Evolutionary conservation across 2,329 filamentous ascomycete species (phyloP).

Genomic region (Aspergillus persii): DNA sequence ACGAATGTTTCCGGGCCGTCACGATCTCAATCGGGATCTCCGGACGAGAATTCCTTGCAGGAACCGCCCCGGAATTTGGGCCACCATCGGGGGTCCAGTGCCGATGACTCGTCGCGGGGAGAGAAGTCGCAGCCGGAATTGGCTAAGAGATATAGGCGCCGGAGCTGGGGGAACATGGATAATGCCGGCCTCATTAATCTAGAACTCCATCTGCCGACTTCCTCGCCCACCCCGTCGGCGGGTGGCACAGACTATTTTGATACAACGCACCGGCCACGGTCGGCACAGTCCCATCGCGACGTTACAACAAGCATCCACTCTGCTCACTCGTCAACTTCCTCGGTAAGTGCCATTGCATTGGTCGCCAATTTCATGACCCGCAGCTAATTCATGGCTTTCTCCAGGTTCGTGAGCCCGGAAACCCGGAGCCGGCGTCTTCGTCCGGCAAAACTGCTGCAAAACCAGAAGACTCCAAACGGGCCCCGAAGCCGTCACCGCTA

Average conservation of each 20-base stretch:
- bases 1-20: constrained; percentile 5
- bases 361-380: neutral
- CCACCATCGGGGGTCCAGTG: constrained; percentile 59
- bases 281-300: constrained; percentile 48
- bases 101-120: constrained; percentile 66
- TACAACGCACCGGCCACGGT: constrained; percentile 29
- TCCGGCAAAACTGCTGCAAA: constrained; percentile 45
- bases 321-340: constrained; percentile 56
- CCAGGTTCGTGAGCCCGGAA: constrained; percentile 24
- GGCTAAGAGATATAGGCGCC: constrained; percentile 72
- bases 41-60: constrained; percentile 42
- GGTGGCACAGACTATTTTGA: constrained; percentile 38
- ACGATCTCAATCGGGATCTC: constrained; percentile 4
- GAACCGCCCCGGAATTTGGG: constrained; percentile 43
- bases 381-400: constrained; percentile 1
- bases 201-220: constrained; percentile 33
- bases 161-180: constrained; percentile 73
- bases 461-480: constrained; percentile 65
- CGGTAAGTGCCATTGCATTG: constrained; percentile 54
- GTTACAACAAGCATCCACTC: constrained; percentile 64
- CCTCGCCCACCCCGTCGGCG: constrained; percentile 30
- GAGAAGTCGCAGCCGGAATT: constrained; percentile 60
- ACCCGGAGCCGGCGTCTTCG: constrained; percentile 20
- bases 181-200: constrained; percentile 38
- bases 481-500: constrained; percentile 67